phyloP scores from a whole-genome alignment of 306 rosid genomes.

The Cercis canadensis region DNA sequence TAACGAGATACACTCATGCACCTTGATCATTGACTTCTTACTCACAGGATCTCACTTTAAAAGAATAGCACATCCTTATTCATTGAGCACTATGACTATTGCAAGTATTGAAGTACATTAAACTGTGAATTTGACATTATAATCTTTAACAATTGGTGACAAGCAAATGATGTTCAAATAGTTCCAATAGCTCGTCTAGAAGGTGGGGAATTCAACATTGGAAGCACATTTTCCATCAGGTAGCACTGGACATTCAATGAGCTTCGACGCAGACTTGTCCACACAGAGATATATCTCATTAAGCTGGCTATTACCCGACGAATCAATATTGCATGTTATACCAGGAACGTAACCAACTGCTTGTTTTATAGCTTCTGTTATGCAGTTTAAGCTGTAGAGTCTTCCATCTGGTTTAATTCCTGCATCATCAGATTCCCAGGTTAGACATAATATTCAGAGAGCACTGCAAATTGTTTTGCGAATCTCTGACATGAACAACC shows the following conservation, averaged over 20 bases:
- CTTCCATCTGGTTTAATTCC: conserved; percentile 55
- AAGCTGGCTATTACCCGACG: conserved; percentile 53
- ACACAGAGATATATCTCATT: conserved; percentile 56
- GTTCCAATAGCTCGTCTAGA: too few relatives aligned
- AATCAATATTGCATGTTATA: conserved; percentile 57
- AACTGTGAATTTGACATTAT: too few relatives aligned
- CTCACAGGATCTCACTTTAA: too few relatives aligned
- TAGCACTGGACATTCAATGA: conserved; percentile 54
- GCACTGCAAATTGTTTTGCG: too few relatives aligned
- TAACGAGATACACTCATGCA: too few relatives aligned
- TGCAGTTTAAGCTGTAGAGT: conserved; percentile 36
- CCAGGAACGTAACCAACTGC: conserved; percentile 42
- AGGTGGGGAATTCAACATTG: conserved; percentile 48
- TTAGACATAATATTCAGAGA: not conserved
- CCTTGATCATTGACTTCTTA: too few relatives aligned
- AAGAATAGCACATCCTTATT: too few relatives aligned
- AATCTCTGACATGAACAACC: not conserved
- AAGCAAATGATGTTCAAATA: too few relatives aligned
- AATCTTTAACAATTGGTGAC: too few relatives aligned
- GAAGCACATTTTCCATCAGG: conserved; percentile 44
- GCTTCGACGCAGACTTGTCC: conserved; percentile 51
- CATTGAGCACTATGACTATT: too few relatives aligned
- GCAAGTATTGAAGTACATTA: too few relatives aligned
- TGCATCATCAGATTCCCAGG: not conserved
- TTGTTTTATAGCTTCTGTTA: conserved; percentile 37